Base-by-base conservation (phyloP, 2,329 filamentous ascomycete genomes). In the Pestalotiopsis fici region DNA sequence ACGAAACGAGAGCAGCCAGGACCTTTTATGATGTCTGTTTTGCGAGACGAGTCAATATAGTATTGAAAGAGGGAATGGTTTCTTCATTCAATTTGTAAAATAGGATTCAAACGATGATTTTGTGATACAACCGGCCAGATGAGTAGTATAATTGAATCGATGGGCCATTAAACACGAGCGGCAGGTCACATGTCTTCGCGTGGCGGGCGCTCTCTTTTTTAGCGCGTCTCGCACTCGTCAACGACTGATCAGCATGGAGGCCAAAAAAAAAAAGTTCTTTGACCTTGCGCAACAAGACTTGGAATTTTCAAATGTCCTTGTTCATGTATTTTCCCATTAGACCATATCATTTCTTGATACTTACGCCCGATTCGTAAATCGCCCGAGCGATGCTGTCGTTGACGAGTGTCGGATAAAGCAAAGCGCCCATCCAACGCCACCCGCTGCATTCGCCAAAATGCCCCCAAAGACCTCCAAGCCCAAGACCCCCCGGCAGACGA, bases 401-500 rank as follows among this genome's bases (percentile, higher is more conserved):
- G 31, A 31, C 43, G 3, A 23, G 23, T 4, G 11, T 21, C 37
- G 6, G 31, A 13, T 35, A n/a, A 60, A 2, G 28, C 31, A 13
- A 15, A 60, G 57, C 31, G 13, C 55, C 57, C 5, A 3, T 35
- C 27, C 57, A 13, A 39, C 4, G 9, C 6, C 7, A 57, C n/a
- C 59, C 59, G 18, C 60, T 61, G 62, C 39, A 5, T 23, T 11
- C 50, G 54, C 12, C 27, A 37, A 59, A 28, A 27, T 65, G 57
- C 27, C 57, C 6, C 28, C 57, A 25, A 60, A 60, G 39, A 59
- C 55, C 39, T 25, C 67, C 27, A 69, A 65, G 56, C 65, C 65
- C 43, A 59, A 55, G 21, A 65, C 65, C n/a, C 63, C 65, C 15
- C 67, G 67, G 23, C 74, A 76, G 50, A 70, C 74, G 4, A 78